Base-by-base conservation (phyloP, 148 eudicot genomes). In the Agrostemma githago region DNA sequence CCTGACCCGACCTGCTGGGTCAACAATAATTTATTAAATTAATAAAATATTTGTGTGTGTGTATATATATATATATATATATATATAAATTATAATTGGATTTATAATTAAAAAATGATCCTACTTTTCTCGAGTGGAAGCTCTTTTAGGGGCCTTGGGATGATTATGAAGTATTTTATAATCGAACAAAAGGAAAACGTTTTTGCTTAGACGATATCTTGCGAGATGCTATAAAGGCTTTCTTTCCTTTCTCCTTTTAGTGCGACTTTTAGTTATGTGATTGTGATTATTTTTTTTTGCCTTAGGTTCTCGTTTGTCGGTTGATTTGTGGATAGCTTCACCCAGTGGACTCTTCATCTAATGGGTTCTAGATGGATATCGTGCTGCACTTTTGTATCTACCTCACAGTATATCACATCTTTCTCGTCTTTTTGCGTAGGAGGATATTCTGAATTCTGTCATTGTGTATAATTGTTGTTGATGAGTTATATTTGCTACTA, bases 371-470 rank as follows among this genome's bases (percentile, higher is more conserved):
- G 43, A 68, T 12, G 16, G 51, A 68, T 46, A 6, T 38, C n/a
- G 61, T 15, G 42, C 9, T 42, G 62, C 21, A 62, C 21, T 21
- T 69, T 8, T 71, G 78, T 74, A 62, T 79, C 46, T 68, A 42
- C 19, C 5, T 26, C 41, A 37, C 19, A 10, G 60, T 60, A 20
- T 51, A 72, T 64, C 20, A 66, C 66, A 68, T 17, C 68, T 58
- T 54, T 72, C 14, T 70, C 44, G 68, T 56, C 26, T 72, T 16
- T 70, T 74, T 82, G 71, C 71, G 53, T 89, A 93, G 98, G 98
- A 77, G 95, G 91, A 82, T 89, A 93, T 74, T 90, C 97, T 69
- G 98, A 92, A 77, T 57, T 79, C 19, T 94, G 88, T 76, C 98
- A 95, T 73, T 90, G 93, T 72, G 94, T 95, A 63, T n/a, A n/a